Evolutionary conservation across 2,329 filamentous ascomycete species (phyloP), one percentile per base, ranked within the genome.

Genomic region (Trichophyton equinum): DNA sequence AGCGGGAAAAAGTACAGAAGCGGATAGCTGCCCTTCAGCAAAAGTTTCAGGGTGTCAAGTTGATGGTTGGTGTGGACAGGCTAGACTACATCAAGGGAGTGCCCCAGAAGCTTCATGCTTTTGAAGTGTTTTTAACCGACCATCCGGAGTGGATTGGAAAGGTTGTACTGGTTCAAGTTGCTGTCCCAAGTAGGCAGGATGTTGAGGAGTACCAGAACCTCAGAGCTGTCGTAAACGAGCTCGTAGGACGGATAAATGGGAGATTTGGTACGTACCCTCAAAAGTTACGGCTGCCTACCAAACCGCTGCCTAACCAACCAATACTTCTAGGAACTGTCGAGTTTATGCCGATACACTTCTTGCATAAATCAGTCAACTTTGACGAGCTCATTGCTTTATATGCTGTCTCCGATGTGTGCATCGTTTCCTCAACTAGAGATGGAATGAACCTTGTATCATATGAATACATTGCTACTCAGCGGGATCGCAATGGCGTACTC

Each of bases 51-150:
- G 92, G 91, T 55, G 89, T 96, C 68, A 96, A 96, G 77, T 82
- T 97, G 65, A 95, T 99, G 68, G 92, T 97, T 42, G 92, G 94
- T 64, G 94, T 97, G 58, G 94, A 99, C 73, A 88, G 94, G 57
- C 82, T 97, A 58, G 94, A 99, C 75, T 97, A 99, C 76, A 97
- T 97, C 83, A 97, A 97, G 77, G 94, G 94, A 64, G 91, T 99
- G 8, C 94, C 94, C 0, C 94, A 99, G 75, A 99, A 99, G 74
- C 80, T 99, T 8, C 94, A 97, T 70, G 92, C 94, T 1, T 83
- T 97, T 47, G 94, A 99, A 74, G 90, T 97, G 3, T 97, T 99
- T 78, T 79, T 99, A 36, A 95, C 91, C 0, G 92, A 97, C 70
- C 91, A 99, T 69, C 94, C 94, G 0, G 92, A 97, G 73, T 96